These are phyloP conservation scores for Athelia psychrophila DNA, from an alignment of 1,284 basidiomycete genomes.

Conservation along the genomic window DNA sequence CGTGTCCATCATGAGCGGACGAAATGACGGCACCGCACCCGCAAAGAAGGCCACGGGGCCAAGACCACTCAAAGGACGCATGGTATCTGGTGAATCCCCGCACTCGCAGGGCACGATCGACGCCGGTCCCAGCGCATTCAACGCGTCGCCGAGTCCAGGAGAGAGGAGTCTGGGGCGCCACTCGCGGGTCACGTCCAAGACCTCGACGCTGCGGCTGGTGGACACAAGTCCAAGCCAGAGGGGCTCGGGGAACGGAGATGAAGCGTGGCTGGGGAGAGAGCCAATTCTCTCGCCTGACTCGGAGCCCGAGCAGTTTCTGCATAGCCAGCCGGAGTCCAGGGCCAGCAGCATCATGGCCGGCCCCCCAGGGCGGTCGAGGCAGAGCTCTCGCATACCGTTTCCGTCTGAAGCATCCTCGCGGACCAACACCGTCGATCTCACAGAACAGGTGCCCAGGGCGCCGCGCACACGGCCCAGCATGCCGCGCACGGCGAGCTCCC, in stretches of 20 bases:
- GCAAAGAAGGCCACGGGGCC: constrained; percentile 25
- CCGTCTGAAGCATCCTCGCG: too few relatives aligned
- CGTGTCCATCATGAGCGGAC: too few relatives aligned
- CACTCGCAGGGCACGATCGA: constrained; percentile 11
- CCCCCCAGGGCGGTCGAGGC: too few relatives aligned
- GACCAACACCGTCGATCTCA: too few relatives aligned
- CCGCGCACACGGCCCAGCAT: too few relatives aligned
- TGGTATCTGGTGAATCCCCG: constrained; percentile 34
- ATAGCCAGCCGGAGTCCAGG: background rate
- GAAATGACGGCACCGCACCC: background rate
- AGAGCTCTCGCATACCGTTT: too few relatives aligned
- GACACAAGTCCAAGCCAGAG: background rate
- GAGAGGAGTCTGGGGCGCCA: background rate
- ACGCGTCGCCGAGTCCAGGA: background rate
- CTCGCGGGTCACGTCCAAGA: background rate
- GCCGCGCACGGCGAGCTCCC: too few relatives aligned
- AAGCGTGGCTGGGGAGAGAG: background rate
- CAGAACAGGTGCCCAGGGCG: too few relatives aligned
- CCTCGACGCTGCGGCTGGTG: background rate
- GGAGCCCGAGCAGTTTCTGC: background rate
- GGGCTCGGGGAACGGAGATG: too few relatives aligned
- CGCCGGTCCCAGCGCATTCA: background rate
- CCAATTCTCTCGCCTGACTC: background rate
- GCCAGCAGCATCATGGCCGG: too few relatives aligned
- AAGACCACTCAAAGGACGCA: constrained; percentile 25